Evolutionary conservation across 2,329 filamentous ascomycete genomes (phyloP), one percentile per base, ranked within the genome.

Genomic region (Biscogniauxia marginata): DNA sequence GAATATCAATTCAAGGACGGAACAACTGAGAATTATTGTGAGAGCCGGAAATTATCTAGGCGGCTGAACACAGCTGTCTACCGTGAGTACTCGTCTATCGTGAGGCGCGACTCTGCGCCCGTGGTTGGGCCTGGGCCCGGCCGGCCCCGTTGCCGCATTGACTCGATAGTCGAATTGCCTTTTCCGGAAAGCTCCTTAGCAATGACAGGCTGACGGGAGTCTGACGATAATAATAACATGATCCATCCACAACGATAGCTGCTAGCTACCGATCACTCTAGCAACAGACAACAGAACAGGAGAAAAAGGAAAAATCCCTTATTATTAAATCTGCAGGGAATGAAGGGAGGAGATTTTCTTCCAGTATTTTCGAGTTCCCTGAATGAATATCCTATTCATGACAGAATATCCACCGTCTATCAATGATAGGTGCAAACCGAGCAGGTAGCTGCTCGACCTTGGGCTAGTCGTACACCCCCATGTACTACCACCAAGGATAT

Each of bases 21-120:
- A 39, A 39, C 6, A 39, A 11, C n/a, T 16, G 51, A 54, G 48
- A 46, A 46, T 44, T 39, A 55, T 49, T 22, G 49, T 25, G 16
- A 24, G 18, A 18, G 9, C 30, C 30, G 30, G 30, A 39, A 16
- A 39, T 39, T 39, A 39, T 16, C 30, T 16, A 16, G 30, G 30
- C 30, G 30, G 11, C 30, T 39, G 30, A 39, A 39, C 30, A 39
- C n/a, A n/a, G n/a, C n/a, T n/a, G n/a, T n/a, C n/a, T n/a, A n/a
- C n/a, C n/a, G n/a, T 39, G 30, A 16, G 30, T 39, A 16, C 30
- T 39, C n/a, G n/a, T 39, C 30, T 13, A 34, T 39, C 30, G 13
- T 39, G 30, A 39, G 30, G 30, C 30, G 30, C 13, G 30, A 39
- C 4, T 39, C 30, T 39, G 30, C 30, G 30, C 30, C 30, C 13